A percentile compares a stretch with the other conserved stretches of the same genome.
These are phyloP conservation scores for Pseudogymnoascus sp. DNA, from an alignment of 2,329 filamentous ascomycete species.

Conservation along the genomic window DNA sequence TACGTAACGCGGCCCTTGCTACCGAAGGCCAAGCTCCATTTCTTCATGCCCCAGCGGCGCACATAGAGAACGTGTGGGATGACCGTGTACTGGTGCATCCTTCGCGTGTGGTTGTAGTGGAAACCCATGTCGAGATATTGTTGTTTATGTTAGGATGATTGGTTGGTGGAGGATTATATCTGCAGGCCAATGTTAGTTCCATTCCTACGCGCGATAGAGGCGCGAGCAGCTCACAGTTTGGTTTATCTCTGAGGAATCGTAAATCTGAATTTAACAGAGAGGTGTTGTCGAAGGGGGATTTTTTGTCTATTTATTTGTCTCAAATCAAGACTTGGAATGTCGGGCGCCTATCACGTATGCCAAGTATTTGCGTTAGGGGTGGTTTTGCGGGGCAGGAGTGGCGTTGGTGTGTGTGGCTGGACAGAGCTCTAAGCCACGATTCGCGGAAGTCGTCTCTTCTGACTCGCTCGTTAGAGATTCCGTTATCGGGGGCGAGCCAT, in stretches of 20 bases:
- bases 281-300: neutral
- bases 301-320: neutral
- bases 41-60: slow-evolving; percentile 19
- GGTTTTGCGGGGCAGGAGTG: neutral
- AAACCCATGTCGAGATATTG: slow-evolving; percentile 9
- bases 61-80: slow-evolving; percentile 19
- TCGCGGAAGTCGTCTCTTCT: neutral
- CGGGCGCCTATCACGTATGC: neutral
- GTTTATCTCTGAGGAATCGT: neutral
- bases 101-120: slow-evolving; percentile 14
- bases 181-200: neutral
- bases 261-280: neutral
- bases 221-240: neutral
- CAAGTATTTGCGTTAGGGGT: neutral
- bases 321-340: neutral
- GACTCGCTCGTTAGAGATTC: neutral
- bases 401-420: neutral
- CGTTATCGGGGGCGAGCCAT: neutral
- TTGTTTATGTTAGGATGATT: neutral
- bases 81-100: slow-evolving; percentile 19
- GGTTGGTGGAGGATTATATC: neutral
- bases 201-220: neutral
- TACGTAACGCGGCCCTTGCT: slow-evolving; percentile 15
- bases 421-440: neutral
- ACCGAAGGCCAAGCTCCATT: slow-evolving; percentile 17